phyloP scores from a whole-genome alignment of 2,329 filamentous ascomycete species.

The Claviceps sp. region DNA sequence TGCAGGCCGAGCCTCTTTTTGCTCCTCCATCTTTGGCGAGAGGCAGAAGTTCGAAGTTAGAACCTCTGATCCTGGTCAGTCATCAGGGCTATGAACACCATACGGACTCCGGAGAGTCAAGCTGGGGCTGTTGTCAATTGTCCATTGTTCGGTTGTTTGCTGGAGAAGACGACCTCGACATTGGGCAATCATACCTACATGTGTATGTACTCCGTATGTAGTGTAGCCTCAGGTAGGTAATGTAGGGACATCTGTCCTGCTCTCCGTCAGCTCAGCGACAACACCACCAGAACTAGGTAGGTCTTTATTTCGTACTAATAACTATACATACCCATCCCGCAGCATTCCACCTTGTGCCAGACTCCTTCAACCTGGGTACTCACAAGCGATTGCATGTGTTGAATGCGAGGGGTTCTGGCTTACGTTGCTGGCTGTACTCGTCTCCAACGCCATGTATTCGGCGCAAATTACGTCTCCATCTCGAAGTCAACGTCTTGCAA shows the following conservation, averaged over 20 bases:
- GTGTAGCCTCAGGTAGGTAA: too few relatives aligned
- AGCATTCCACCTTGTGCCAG: not conserved
- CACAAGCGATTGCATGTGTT: not conserved
- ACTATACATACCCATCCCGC: not conserved
- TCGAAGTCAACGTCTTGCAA: too few relatives aligned
- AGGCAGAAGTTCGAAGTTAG: not conserved
- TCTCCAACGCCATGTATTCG: not conserved
- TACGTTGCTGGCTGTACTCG: not conserved
- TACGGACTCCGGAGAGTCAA: not conserved
- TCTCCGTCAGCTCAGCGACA: not conserved
- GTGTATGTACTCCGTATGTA: not conserved
- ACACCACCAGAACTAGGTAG: not conserved
- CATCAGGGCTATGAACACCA: not conserved
- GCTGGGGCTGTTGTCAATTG: not conserved
- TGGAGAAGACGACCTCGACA: not conserved
- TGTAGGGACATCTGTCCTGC: not conserved
- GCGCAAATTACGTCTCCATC: too few relatives aligned
- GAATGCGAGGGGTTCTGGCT: not conserved
- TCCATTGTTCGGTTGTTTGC: not conserved
- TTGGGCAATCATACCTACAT: not conserved
- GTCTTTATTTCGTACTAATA: not conserved
- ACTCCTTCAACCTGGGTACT: not conserved
- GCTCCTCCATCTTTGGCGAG: not conserved
- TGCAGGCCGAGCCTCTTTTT: not conserved
- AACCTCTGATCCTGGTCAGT: not conserved